Base-by-base conservation (phyloP, 257 asterid genomes). In the Craterostigma plantagineum region DNA sequence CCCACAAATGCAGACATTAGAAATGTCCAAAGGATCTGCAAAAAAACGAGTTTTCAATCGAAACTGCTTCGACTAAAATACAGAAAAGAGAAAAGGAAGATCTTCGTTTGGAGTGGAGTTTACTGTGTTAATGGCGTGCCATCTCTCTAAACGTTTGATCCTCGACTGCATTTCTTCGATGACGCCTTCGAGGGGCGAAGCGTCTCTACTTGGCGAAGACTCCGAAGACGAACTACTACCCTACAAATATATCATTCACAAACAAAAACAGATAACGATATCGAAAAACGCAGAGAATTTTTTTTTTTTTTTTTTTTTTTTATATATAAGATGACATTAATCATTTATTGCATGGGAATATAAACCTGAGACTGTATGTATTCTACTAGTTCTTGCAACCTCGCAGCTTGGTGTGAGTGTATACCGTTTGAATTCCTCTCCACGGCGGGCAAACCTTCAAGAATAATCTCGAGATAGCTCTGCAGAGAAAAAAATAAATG, bases 1-100 rank as follows among this genome's bases (percentile, higher is more conserved):
- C 99, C 99, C 11, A 90, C 79, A 63, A 90, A 75, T 0, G 95
- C 94, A 17, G 99, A 90, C 94, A 90, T 77, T 36, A 83, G 56
- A 75, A 83, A 83, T 42, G 99, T 90, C 95, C 94, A 90, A 18
- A 90, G 83, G 49, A 90, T 91, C 99, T 90, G 75, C 59, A 60
- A 11, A 60, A 14, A 16, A 17, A 35, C 36, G 52, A 42, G 11
- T 8, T 11, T 17, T 35, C 10, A 0, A 14, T n/a, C 50, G 4
- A 39, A 39, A 3, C 4, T 11, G 4, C 40, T 3, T 9, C 40
- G 5, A 38, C 15, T 15, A 11, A 43, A 11, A n/a, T n/a, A n/a
- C n/a, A n/a, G n/a, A n/a, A 30, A 46, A 3, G n/a, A 27, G 7
- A 14, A 18, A 48, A 11, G 52, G 4, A 4, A 8, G 10, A 35